Conservation (phyloP, 2,329 filamentous ascomycete genomes). For the Verticillium albo-atrum region DNA sequence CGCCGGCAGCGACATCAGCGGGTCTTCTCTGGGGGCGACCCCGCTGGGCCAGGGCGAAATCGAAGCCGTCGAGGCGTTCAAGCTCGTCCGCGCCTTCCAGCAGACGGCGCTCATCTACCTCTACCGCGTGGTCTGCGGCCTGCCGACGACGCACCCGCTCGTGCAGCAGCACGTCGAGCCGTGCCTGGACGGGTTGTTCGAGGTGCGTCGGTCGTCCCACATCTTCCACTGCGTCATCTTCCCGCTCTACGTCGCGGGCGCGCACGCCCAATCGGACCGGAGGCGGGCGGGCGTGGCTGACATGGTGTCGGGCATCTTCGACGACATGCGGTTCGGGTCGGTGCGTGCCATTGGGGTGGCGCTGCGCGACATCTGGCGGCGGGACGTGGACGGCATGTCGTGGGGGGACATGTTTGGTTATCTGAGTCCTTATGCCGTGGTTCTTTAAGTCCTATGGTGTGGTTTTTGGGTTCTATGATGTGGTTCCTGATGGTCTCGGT, state of each 20-base stretch:
- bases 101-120: slow-evolving; percentile 35
- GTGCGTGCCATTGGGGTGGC: slow-evolving; percentile 21
- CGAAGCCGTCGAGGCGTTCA: slow-evolving; percentile 26
- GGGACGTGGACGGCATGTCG: neutral
- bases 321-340: slow-evolving; percentile 26
- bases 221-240: slow-evolving; percentile 33
- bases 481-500: too few relatives aligned
- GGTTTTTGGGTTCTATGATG: too few relatives aligned
- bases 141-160: slow-evolving; percentile 29
- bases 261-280: slow-evolving; percentile 22
- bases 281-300: slow-evolving; percentile 19
- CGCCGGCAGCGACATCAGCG: neutral
- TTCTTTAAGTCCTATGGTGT: neutral
- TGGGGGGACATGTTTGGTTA: neutral
- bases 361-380: neutral
- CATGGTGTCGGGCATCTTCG: slow-evolving; percentile 17
- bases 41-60: slow-evolving; percentile 13
- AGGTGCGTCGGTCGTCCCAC: slow-evolving; percentile 27
- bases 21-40: neutral
- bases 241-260: slow-evolving; percentile 30
- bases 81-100: slow-evolving; percentile 33
- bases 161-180: slow-evolving; percentile 33
- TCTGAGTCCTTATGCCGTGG: slow-evolving; percentile 1
- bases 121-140: slow-evolving; percentile 34
- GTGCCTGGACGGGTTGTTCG: slow-evolving; percentile 30